Evolutionary conservation across 2,329 filamentous ascomycete genomes (phyloP).

Genomic region (Epichloe scottii): DNA sequence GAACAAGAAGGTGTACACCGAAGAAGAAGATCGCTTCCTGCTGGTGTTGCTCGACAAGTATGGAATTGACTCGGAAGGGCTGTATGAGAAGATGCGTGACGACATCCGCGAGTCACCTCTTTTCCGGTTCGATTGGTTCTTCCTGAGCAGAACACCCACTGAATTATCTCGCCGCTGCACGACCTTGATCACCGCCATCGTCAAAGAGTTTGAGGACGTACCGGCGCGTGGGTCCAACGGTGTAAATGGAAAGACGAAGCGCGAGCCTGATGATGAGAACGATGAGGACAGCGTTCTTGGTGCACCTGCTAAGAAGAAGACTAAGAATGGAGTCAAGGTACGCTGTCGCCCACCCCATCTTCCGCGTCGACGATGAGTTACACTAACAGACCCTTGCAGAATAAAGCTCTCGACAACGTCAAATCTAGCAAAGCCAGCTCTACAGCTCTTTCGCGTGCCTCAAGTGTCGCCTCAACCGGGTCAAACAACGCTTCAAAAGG

Average conservation of each 20-base stretch:
- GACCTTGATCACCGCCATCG: slow-evolving; percentile 85
- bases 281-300: slow-evolving; percentile 72
- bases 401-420: slow-evolving; percentile 83
- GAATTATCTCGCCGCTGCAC: slow-evolving; percentile 89
- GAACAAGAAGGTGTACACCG: slow-evolving; percentile 99
- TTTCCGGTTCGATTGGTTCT: slow-evolving; percentile 99
- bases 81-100: slow-evolving; percentile 92
- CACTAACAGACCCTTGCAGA: slow-evolving; percentile 38
- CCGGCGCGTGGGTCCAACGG: slow-evolving; percentile 43
- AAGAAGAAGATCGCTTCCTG: slow-evolving; percentile 93
- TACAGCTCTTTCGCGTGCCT: slow-evolving; percentile 67
- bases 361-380: background rate
- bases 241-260: slow-evolving; percentile 57
- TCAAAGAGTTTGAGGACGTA: slow-evolving; percentile 78
- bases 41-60: slow-evolving; percentile 86
- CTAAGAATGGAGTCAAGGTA: slow-evolving; percentile 81
- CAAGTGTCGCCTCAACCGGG: slow-evolving; percentile 69
- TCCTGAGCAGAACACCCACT: slow-evolving; percentile 83
- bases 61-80: slow-evolving; percentile 77
- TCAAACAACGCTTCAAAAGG: slow-evolving; percentile 39
- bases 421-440: slow-evolving; percentile 72
- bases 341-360: background rate
- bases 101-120: slow-evolving; percentile 90
- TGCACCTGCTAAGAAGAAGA: slow-evolving; percentile 78
- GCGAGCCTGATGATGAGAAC: slow-evolving; percentile 68